Conservation (phyloP, 1,284 basidiomycete species). For the Singerocomus rubriflavus region DNA sequence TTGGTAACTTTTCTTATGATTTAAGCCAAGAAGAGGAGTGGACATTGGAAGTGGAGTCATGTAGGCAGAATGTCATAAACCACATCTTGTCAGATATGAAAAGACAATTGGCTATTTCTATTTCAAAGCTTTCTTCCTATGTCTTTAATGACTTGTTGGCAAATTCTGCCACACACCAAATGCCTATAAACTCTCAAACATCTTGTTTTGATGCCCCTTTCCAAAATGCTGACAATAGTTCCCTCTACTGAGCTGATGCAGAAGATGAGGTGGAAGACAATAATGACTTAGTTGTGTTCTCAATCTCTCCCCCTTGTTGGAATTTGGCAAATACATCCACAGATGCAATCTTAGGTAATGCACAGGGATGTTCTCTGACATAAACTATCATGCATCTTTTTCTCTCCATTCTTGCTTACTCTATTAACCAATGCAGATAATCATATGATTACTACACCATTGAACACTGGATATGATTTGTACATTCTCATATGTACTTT, state of each 20-base stretch:
- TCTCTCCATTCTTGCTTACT: too few species aligned
- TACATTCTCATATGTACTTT: too few species aligned
- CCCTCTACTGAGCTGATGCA: slow-evolving; percentile 1
- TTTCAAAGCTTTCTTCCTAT: slow-evolving; percentile 11
- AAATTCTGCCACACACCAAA: slow-evolving; percentile 1
- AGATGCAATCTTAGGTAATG: too few species aligned
- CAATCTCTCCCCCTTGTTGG: too few species aligned
- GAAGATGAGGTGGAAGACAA: neutral
- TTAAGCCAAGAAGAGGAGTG: slow-evolving; percentile 14
- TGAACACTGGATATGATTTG: too few species aligned
- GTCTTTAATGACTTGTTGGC: slow-evolving; percentile 14
- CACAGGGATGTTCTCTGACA: too few species aligned
- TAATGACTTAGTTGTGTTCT: too few species aligned
- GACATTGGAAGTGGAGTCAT: slow-evolving; percentile 14
- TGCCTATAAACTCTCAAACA: neutral
- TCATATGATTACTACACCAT: too few species aligned
- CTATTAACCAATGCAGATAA: too few species aligned
- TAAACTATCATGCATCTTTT: too few species aligned
- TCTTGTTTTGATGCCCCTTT: neutral
- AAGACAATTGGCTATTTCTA: slow-evolving; percentile 5
- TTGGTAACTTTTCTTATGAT: slow-evolving; percentile 13
- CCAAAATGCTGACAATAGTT: neutral
- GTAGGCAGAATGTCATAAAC: slow-evolving; percentile 10
- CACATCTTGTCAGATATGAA: slow-evolving; percentile 9
- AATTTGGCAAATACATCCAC: too few species aligned